A percentile compares a stretch with the other conserved stretches of the same genome.
phyloP scores from a whole-genome alignment of 306 rosid genomes.

The Acacia melanoxylon region DNA sequence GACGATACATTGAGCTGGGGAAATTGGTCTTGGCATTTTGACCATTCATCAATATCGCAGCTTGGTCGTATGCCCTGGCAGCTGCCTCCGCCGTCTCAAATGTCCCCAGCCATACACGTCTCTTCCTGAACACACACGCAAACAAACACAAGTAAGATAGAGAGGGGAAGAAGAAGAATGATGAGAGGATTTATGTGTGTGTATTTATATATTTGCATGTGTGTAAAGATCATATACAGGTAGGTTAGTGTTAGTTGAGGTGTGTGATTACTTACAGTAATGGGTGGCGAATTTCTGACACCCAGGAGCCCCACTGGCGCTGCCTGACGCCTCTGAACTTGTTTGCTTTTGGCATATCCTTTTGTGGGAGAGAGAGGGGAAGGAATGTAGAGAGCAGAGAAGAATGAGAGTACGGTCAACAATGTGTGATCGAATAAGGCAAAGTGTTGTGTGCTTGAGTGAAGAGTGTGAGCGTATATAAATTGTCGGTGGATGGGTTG shows the following conservation, averaged over 20 bases:
- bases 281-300: constrained; percentile 99
- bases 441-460: neutral
- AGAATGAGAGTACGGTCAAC: neutral
- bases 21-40: constrained; percentile 95
- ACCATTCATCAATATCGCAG: constrained; percentile 90
- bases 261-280: constrained; percentile 53
- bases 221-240: no score
- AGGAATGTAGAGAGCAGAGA: constrained; percentile 16
- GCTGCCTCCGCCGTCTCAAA: constrained; percentile 99
- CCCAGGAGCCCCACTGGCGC: constrained; percentile 99
- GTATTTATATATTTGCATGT: neutral
- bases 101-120: constrained; percentile 98
- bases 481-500: constrained; percentile 64
- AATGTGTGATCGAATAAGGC: neutral
- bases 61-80: constrained; percentile 97
- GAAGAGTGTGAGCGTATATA: constrained; percentile 15
- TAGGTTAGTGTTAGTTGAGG: constrained; percentile 19
- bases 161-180: neutral
- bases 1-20: constrained; percentile 41
- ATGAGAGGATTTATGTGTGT: neutral
- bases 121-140: constrained; percentile 50
- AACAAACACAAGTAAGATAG: neutral
- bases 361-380: constrained; percentile 1
- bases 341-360: constrained; percentile 72
- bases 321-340: constrained; percentile 99